Conservation (phyloP, 2,329 filamentous ascomycete species). For the Monosporascus sp. region DNA sequence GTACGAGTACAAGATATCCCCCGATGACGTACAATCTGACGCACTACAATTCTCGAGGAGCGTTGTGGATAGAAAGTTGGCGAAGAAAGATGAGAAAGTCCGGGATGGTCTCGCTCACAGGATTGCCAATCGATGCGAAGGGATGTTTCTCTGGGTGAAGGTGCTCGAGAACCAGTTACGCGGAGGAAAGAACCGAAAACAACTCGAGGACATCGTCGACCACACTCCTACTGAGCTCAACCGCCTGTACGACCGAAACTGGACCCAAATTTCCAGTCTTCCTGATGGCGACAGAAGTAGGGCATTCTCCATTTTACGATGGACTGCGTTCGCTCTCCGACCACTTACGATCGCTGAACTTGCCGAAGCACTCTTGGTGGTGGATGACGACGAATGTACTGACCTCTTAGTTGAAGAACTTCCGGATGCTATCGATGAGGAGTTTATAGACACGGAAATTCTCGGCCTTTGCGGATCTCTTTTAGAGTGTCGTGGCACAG, state of each 20-base stretch:
- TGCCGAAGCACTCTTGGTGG: constrained; percentile 1
- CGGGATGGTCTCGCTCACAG: constrained; percentile 12
- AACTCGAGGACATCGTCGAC: constrained; percentile 22
- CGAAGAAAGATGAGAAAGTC: constrained; percentile 16
- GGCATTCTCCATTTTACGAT: constrained; percentile 23
- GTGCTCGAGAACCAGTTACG: constrained; percentile 22
- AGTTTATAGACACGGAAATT: constrained; percentile 7
- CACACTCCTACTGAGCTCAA: constrained; percentile 22
- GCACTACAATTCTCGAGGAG: constrained; percentile 14
- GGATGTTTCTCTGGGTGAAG: constrained; percentile 30
- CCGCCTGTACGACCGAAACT: constrained; percentile 25
- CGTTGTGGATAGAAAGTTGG: constrained; percentile 23
- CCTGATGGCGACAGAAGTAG: constrained; percentile 12
- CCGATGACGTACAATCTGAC: constrained; percentile 18
- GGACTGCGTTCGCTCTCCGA: constrained; percentile 19
- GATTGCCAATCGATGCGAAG: constrained; percentile 22
- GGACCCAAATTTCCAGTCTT: constrained; percentile 16
- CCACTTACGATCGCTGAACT: constrained; percentile 7
- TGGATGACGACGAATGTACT: constrained; percentile 1
- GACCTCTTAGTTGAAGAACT: constrained; percentile 3
- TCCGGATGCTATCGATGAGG: constrained; percentile 4
- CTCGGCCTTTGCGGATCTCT: constrained; percentile 8
- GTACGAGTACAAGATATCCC: constrained; percentile 13
- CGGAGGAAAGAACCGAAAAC: constrained; percentile 20
- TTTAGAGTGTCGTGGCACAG: constrained; percentile 2